These are phyloP conservation scores for Cladophialophora exuberans DNA, from an alignment of 2,329 filamentous ascomycete species.

Conservation along the genomic window DNA sequence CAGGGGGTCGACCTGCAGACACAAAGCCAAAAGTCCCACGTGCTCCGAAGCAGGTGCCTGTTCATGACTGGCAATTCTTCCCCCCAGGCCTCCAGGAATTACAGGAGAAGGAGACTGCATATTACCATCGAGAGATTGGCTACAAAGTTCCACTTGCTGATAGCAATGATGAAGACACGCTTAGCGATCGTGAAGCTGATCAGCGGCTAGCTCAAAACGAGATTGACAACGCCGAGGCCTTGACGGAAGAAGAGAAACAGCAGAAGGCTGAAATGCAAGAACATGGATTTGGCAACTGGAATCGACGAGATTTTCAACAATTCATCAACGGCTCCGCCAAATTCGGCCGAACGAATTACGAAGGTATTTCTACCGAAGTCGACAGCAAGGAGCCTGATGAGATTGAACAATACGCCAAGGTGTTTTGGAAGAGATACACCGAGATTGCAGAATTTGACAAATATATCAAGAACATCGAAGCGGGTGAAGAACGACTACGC, in stretches of 20 bases:
- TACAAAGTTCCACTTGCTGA: conserved; percentile 92
- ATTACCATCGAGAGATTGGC: conserved; percentile 91
- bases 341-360: conserved; percentile 84
- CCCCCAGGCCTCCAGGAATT: conserved; percentile 80
- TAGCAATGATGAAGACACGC: conserved; percentile 75
- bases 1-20: conserved; percentile 73
- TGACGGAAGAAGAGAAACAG: conserved; percentile 86
- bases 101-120: conserved; percentile 95
- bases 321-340: conserved; percentile 95
- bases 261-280: conserved; percentile 82
- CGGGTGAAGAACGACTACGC: conserved; percentile 85
- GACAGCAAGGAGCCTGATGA: conserved; percentile 86
- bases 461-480: conserved; percentile 85
- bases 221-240: conserved; percentile 85
- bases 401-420: conserved; percentile 83
- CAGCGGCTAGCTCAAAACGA: conserved; percentile 85
- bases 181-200: conserved; percentile 79
- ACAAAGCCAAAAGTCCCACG: conserved; percentile 94
- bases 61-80: conserved; percentile 98
- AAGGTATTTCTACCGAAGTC: conserved; percentile 82
- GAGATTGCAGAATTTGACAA: conserved; percentile 89
- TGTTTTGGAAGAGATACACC: conserved; percentile 94
- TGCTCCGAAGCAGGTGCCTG: conserved; percentile 85
- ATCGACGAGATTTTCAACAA: conserved; percentile 95
- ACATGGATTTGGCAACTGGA: conserved; percentile 92